phyloP scores from a whole-genome alignment of 2,329 filamentous ascomycete species.

The Aspergillus sp. region DNA sequence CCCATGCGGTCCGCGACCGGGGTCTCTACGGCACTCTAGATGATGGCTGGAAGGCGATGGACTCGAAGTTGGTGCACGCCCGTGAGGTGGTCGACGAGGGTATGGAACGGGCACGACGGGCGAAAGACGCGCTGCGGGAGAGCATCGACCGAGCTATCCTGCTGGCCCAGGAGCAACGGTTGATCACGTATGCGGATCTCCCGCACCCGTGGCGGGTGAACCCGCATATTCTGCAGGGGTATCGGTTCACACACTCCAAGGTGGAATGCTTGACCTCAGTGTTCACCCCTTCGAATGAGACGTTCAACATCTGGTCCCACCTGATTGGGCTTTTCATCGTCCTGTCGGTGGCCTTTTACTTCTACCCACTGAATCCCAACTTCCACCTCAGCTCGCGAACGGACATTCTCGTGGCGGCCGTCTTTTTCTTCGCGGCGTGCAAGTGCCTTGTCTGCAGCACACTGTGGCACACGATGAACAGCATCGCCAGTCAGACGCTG shows the following conservation, averaged over 20 bases:
- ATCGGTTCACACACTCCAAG: slow-evolving; percentile 91
- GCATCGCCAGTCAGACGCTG: slow-evolving; percentile 83
- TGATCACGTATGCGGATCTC: slow-evolving; percentile 86
- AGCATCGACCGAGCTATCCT: slow-evolving; percentile 77
- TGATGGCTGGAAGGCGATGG: slow-evolving; percentile 76
- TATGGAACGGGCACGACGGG: slow-evolving; percentile 77
- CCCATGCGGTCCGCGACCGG: slow-evolving; percentile 75
- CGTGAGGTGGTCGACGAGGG: slow-evolving; percentile 77
- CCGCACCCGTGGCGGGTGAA: slow-evolving; percentile 93
- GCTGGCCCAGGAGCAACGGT: slow-evolving; percentile 73
- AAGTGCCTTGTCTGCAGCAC: slow-evolving; percentile 94
- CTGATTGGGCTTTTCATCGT: slow-evolving; percentile 85
- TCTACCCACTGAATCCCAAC: slow-evolving; percentile 85
- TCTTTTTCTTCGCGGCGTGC: slow-evolving; percentile 95
- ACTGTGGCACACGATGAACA: slow-evolving; percentile 99
- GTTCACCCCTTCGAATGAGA: slow-evolving; percentile 85
- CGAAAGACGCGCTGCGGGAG: slow-evolving; percentile 78
- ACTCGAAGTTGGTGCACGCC: slow-evolving; percentile 74
- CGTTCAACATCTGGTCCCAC: slow-evolving; percentile 98
- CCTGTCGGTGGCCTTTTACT: slow-evolving; percentile 87
- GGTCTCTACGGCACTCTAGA: slow-evolving; percentile 77
- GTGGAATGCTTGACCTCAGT: slow-evolving; percentile 83
- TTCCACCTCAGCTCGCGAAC: slow-evolving; percentile 84
- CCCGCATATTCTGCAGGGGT: slow-evolving; percentile 86
- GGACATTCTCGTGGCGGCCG: slow-evolving; percentile 85